Conservation (phyloP, 768 basidiomycete species). For the Sporobolomyces roseus region DNA sequence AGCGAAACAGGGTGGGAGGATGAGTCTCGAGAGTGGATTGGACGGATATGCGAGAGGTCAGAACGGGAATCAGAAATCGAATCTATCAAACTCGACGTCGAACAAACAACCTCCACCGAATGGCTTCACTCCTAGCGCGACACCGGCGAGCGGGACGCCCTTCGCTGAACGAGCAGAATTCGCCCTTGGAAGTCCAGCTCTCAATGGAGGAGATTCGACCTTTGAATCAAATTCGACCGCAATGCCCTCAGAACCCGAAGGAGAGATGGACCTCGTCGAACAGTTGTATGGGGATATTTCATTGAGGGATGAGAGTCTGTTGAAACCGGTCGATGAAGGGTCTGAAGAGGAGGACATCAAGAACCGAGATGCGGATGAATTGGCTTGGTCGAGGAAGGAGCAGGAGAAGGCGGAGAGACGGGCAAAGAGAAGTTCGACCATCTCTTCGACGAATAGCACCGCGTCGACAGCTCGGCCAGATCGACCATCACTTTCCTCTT, state of each 20-base stretch:
- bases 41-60: not conserved
- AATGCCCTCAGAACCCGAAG: conserved; percentile 56
- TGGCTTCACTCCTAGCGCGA: not conserved
- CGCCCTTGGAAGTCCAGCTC: conserved; percentile 36
- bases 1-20: not conserved
- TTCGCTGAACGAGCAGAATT: conserved; percentile 35
- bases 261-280: conserved; percentile 95
- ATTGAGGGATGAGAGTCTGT: conserved; percentile 58
- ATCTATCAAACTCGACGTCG: not conserved
- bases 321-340: not conserved
- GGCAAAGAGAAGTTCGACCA: conserved; percentile 6
- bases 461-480: not conserved
- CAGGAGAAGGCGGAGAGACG: conserved; percentile 11
- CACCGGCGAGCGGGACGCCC: conserved; percentile 13
- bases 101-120: not conserved
- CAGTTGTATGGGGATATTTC: conserved; percentile 82
- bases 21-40: conserved; percentile 28
- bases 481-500: not conserved
- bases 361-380: conserved; percentile 44
- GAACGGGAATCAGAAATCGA: not conserved
- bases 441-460: conserved; percentile 3
- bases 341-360: conserved; percentile 59
- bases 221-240: conserved; percentile 37
- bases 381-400: conserved; percentile 40
- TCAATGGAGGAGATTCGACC: conserved; percentile 17